Conservation (phyloP, 2,329 filamentous ascomycete genomes). For the Calonectria pteridis region DNA sequence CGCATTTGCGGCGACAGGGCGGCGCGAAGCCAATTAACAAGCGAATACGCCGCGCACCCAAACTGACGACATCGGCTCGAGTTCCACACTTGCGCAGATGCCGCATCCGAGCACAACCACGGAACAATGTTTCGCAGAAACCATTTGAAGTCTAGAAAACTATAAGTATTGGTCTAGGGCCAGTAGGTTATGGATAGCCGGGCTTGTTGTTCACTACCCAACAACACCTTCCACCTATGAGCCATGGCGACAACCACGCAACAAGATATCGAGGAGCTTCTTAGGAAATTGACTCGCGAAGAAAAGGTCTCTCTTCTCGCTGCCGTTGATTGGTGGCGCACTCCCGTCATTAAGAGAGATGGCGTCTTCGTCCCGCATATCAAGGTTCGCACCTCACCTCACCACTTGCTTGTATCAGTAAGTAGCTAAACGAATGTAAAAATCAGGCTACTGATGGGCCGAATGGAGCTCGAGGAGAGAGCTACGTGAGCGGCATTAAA, state of each 20-base stretch:
- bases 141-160: background rate
- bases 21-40: background rate
- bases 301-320: constrained; percentile 1
- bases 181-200: background rate
- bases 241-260: background rate
- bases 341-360: constrained; percentile 16
- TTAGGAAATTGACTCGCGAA: background rate
- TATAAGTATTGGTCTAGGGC: background rate
- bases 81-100: background rate
- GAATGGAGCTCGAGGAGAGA: constrained; percentile 43
- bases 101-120: background rate
- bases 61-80: background rate
- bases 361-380: constrained; percentile 21
- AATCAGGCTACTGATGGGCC: constrained; percentile 40
- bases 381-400: constrained; percentile 12
- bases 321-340: constrained; percentile 28
- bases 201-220: background rate
- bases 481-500: constrained; percentile 37
- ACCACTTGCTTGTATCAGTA: background rate
- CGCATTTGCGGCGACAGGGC: background rate
- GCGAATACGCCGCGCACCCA: background rate
- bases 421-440: background rate
- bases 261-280: background rate
- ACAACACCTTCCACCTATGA: background rate
- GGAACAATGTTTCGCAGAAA: background rate